Percentiles rank a stretch among this genome's conserved stretches.
phyloP scores from a whole-genome alignment of 768 basidiomycete species.

The Postia placenta region DNA sequence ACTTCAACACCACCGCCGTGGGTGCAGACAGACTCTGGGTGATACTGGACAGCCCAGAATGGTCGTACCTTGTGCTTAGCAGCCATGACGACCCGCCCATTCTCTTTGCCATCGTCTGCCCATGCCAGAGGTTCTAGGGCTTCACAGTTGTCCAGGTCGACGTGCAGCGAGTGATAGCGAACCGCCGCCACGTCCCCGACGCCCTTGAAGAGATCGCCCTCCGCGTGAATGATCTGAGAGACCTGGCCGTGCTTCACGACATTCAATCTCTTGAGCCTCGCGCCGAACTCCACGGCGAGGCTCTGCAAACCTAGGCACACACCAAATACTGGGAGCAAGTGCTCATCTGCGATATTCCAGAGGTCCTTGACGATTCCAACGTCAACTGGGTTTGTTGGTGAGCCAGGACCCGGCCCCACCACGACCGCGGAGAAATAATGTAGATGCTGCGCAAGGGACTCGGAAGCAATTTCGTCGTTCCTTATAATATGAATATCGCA shows the following conservation, averaged over 20 bases:
- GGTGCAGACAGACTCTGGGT: constrained; percentile 80
- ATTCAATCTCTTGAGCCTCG: constrained; percentile 46
- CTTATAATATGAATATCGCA: constrained; percentile 64
- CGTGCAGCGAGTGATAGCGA: constrained; percentile 77
- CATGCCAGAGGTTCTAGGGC: constrained; percentile 66
- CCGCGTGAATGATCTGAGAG: constrained; percentile 54
- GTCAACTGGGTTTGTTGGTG: constrained; percentile 55
- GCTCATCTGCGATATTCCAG: constrained; percentile 52
- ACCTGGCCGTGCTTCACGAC: constrained; percentile 80
- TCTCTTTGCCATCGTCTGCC: constrained; percentile 61
- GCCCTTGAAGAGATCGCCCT: constrained; percentile 54
- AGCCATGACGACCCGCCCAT: constrained; percentile 72
- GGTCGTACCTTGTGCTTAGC: constrained; percentile 56
- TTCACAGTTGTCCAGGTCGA: constrained; percentile 38
- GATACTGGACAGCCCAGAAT: constrained; percentile 88
- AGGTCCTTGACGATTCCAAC: constrained; percentile 65
- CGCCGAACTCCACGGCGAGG: constrained; percentile 60
- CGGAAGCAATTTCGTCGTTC: constrained; percentile 54
- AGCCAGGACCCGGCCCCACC: constrained; percentile 79
- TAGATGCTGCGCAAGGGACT: constrained; percentile 48
- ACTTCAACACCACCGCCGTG: constrained; percentile 62
- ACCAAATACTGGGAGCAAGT: constrained; percentile 68
- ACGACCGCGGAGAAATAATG: constrained; percentile 61
- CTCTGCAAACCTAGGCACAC: constrained; percentile 84
- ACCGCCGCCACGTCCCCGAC: constrained; percentile 53